Evolutionary conservation across 371 early-diverging fungal genomes (phyloP), one percentile per base, ranked within the genome.

Genomic region (Saksenaea oblongispora): DNA sequence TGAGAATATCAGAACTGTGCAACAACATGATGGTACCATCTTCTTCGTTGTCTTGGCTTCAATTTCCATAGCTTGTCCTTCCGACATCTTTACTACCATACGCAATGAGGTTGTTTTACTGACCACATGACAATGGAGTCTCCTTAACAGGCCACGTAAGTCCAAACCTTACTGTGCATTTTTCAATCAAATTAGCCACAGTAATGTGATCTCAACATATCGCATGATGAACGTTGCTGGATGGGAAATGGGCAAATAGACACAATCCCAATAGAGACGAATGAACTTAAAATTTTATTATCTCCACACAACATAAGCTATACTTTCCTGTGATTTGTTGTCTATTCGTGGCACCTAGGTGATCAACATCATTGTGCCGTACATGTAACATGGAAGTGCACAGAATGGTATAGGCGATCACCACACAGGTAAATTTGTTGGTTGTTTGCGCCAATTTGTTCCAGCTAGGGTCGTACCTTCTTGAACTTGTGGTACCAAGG

Each of bases 11-110:
- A 80, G 58, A 79, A 84, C 28, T 70, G 76, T 22, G 84, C 70
- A 3, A 79, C 66, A 22, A 85, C 61, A 31, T 78, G 31, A 76
- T 62, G 18, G 66, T 63, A 15, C 79, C 84, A 63, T 81, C 83
- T 34, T 47, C 51, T 22, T 67, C 67, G 39, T 72, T 73, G 78
- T 62, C 9, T 73, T 70, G 56, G 68, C 80, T 13, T 81, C 80
- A 39, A 86, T 73, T 9, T 72, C 75, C 77, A 86, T 86, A 57
- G 78, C 83, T 42, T 79, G 73, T 59, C 84, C 83, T 54, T 86
- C 87, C 4, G 67, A 61, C 65, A 86, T 81, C 54, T 84, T 77
- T 0, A 70, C 73, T 4, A 84, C 71, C 65, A 81, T 68, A 68
- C 5, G 82, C 78, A 24, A 72, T 60, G 55, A 82, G 34, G 15